phyloP scores from a whole-genome alignment of 139 green algal genomes.

The Edaphochlamys debaryana region DNA sequence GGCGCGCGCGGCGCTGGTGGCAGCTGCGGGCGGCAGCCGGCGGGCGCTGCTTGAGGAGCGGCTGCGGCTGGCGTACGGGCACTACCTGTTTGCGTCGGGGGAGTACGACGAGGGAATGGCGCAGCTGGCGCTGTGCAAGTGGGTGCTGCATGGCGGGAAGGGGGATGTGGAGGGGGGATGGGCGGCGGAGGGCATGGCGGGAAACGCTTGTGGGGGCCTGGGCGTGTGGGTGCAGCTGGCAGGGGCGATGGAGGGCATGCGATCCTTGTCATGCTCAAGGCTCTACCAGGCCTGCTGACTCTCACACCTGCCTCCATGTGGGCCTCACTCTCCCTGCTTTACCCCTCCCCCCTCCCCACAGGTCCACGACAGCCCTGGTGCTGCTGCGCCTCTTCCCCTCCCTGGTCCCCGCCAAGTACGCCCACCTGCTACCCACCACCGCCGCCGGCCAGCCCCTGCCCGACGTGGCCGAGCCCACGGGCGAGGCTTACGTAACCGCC shows the following conservation, averaged over 20 bases:
- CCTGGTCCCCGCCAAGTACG: conserved; percentile 54
- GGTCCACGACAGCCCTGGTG: conserved; percentile 45
- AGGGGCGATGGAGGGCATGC: no score
- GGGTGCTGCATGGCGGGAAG: not conserved
- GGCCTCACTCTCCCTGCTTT: no score
- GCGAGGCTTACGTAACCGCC: conserved; percentile 47
- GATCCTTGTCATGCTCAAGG: no score
- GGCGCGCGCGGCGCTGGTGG: not conserved
- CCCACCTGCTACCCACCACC: conserved; percentile 2
- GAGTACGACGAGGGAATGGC: conserved; percentile 83
- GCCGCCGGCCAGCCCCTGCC: conserved; percentile 42
- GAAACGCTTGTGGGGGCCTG: no score
- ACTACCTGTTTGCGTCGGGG: conserved; percentile 72
- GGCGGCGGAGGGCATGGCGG: no score
- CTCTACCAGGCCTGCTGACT: no score
- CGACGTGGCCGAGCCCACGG: conserved; percentile 48
- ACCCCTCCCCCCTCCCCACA: not conserved
- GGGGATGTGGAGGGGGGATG: not conserved
- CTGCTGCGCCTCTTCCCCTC: conserved; percentile 78
- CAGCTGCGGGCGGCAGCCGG: not conserved
- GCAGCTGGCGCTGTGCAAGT: conserved; percentile 77
- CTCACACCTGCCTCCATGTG: no score
- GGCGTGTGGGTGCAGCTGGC: no score
- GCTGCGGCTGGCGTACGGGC: conserved; percentile 74
- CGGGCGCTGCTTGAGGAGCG: conserved; percentile 65